Evolutionary conservation across 176 grass and related monocot genomes (phyloP).

Genomic region (Hordeum vulgare): DNA sequence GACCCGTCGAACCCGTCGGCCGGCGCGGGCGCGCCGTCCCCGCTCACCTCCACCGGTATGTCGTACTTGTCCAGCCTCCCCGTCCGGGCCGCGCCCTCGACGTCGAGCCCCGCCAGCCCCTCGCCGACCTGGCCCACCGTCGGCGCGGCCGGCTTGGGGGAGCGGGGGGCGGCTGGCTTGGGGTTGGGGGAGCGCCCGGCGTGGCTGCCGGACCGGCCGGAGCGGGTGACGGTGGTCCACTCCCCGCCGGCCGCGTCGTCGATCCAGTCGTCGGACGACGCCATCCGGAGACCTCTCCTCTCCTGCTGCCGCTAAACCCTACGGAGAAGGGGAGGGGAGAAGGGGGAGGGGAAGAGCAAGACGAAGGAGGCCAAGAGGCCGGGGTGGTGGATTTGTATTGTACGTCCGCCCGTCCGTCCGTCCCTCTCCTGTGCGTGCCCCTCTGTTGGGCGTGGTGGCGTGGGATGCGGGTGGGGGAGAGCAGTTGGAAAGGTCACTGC

Average conservation of each 20-base stretch:
- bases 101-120: constrained; percentile 1
- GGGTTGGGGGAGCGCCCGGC: not conserved
- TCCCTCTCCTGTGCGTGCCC: not conserved
- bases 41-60: constrained; percentile 68
- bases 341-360: not conserved
- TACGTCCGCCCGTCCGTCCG: not conserved
- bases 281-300: constrained; percentile 14
- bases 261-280: not conserved
- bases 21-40: constrained; percentile 39
- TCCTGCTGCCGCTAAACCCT: constrained; percentile 20
- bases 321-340: not conserved
- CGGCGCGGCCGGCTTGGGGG: not conserved
- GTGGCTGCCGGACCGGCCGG: not conserved
- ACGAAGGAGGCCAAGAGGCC: not conserved
- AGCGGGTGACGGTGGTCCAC: not conserved
- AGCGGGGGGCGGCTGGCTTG: not conserved
- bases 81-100: not conserved
- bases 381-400: constrained; percentile 8
- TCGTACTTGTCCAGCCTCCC: constrained; percentile 48
- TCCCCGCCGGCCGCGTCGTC: not conserved
- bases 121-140: not conserved
- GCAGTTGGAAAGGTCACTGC: not conserved
- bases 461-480: not conserved
- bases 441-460: not conserved
- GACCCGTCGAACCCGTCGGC: constrained; percentile 46